phyloP scores from a whole-genome alignment of 2,329 filamentous ascomycete genomes.

The Apiospora koreana region DNA sequence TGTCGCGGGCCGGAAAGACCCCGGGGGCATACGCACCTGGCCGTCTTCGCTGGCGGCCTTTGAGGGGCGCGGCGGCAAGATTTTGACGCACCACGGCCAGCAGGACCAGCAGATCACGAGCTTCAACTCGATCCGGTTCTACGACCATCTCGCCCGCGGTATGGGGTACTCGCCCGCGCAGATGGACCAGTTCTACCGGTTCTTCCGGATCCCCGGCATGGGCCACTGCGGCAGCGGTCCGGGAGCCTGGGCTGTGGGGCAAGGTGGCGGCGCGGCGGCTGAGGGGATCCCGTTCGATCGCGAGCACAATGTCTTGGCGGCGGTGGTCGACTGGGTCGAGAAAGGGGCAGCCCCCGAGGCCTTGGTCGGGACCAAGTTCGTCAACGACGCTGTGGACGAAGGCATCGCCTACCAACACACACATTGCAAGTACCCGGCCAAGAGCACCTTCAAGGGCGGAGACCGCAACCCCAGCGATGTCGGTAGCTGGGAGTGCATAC shows the following conservation, averaged over 20 bases:
- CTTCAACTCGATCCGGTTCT: constrained; percentile 46
- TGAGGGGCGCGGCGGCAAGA: constrained; percentile 39
- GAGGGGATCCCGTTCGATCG: constrained; percentile 32
- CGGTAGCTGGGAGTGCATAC: constrained; percentile 31
- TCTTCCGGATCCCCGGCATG: constrained; percentile 49
- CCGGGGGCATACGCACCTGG: constrained; percentile 24
- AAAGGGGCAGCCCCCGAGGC: constrained; percentile 41
- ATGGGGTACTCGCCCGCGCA: constrained; percentile 35
- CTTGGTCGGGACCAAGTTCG: constrained; percentile 37
- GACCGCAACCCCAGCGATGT: constrained; percentile 27
- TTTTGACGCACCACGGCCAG: constrained; percentile 40
- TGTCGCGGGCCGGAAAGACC: constrained; percentile 20
- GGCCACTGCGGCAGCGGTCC: constrained; percentile 47
- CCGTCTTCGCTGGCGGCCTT: constrained; percentile 39
- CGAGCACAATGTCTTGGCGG: constrained; percentile 45
- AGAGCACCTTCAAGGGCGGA: constrained; percentile 32
- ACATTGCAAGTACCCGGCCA: constrained; percentile 37
- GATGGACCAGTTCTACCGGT: constrained; percentile 44
- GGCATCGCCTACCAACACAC: constrained; percentile 32
- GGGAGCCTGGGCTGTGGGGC: constrained; percentile 41
- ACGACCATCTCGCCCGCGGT: constrained; percentile 42
- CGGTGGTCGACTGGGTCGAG: constrained; percentile 52
- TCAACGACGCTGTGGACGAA: constrained; percentile 23
- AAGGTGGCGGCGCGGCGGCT: constrained; percentile 19
- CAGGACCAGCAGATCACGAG: constrained; percentile 46